phyloP scores from a whole-genome alignment of 192 early-diverging fungal species.

The Coemansia sp. region DNA sequence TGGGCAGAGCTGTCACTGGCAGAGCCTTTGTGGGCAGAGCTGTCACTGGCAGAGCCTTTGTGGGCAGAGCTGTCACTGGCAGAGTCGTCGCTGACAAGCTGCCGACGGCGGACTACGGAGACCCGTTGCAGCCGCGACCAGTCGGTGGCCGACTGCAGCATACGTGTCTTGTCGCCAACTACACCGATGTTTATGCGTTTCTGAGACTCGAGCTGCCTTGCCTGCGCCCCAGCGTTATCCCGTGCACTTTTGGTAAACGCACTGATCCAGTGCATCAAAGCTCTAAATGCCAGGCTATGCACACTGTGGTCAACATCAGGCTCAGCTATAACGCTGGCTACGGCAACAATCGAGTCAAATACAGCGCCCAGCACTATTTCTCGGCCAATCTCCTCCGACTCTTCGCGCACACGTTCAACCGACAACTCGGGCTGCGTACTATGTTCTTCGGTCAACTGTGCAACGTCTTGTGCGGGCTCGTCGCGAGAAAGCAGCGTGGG shows the following conservation, averaged over 20 bases:
- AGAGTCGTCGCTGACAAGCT: neutral
- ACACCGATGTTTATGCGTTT: slow-evolving; percentile 24
- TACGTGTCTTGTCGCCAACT: slow-evolving; percentile 18
- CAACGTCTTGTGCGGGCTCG: neutral
- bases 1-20: neutral
- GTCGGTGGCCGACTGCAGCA: slow-evolving; percentile 31
- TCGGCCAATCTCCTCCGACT: slow-evolving; percentile 18
- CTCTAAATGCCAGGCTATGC: slow-evolving; percentile 15
- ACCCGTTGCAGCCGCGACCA: slow-evolving; percentile 43
- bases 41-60: neutral
- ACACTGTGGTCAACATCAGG: neutral
- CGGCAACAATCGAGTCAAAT: slow-evolving; percentile 8
- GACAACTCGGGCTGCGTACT: neutral
- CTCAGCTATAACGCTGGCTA: neutral
- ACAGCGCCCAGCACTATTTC: slow-evolving; percentile 21
- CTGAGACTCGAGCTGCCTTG: slow-evolving; percentile 8
- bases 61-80: neutral
- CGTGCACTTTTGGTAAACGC: slow-evolving; percentile 23
- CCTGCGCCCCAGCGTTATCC: slow-evolving; percentile 20
- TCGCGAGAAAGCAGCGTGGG: neutral
- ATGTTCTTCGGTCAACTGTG: neutral
- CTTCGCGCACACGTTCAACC: slow-evolving; percentile 20
- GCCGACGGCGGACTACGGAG: slow-evolving; percentile 9
- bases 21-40: neutral
- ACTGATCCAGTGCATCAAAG: slow-evolving; percentile 25